Evolutionary conservation across 2,329 filamentous ascomycete species (phyloP), one percentile per base, ranked within the genome.

Genomic region (Sphaceloma murrayae): DNA sequence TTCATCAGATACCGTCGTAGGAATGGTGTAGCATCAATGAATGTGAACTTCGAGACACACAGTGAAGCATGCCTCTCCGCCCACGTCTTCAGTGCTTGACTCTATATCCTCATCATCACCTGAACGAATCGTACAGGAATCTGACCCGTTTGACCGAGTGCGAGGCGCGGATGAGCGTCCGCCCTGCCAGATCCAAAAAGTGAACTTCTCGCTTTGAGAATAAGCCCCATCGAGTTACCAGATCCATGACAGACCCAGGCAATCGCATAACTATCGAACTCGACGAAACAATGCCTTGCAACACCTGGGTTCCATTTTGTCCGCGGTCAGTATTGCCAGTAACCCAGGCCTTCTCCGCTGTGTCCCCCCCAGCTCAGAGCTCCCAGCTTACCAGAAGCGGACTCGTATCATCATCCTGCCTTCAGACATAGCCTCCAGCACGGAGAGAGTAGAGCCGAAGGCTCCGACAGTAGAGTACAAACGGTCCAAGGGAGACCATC

Each of bases 161-260:
- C 61, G 32, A 59, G 58, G 56, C 58, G 58, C 60, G 56, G 49
- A 48, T 62, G 52, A 48, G 44, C n/a, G 62, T 63, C 62, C 52
- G 50, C 58, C 59, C 56, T 49, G 57, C 65, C 42, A 63, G 62
- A 67, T 66, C 65, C 64, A 58, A 62, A 63, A 65, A 60, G 58
- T 46, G 47, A 70, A 75, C 83, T 82, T 83, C 86, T 94, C 87
- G 88, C 83, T 76, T 87, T 89, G 83, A 95, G 86, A 95, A 94
- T 96, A 87, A 95, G 89, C 89, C 89, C 89, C 89, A 94, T 96
- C 87, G 88, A 94, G 89, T 96, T 93, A 94, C 85, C 74, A 67
- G 64, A 61, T 59, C 53, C 45, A 22, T 40, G 36, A 53, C 48
- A 49, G 48, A 48, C n/a, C n/a, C 51, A 56, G 53, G 84, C 85